Base-by-base conservation (phyloP, 2,329 filamentous ascomycete species). In the Malbranchea zuffiana region DNA sequence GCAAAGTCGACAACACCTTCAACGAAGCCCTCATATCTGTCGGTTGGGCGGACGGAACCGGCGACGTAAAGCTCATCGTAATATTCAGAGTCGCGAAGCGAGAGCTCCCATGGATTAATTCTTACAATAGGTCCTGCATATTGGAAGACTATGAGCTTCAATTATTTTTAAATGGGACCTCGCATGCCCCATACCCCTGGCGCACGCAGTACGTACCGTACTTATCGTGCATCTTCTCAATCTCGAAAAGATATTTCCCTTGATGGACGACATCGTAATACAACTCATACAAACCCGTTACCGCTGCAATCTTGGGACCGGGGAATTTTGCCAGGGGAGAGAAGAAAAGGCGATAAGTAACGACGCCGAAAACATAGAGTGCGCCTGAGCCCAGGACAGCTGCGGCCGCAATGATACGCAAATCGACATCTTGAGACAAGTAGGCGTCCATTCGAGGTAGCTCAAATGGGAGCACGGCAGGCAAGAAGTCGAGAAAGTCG, bases 151-250 rank as follows among this genome's bases (percentile, higher is more conserved):
- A n/a, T n/a, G n/a, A n/a, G n/a, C n/a, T n/a, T n/a, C n/a, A n/a
- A n/a, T n/a, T n/a, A n/a, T n/a, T n/a, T n/a, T n/a, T n/a, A n/a
- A n/a, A n/a, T n/a, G n/a, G n/a, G n/a, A n/a, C n/a, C n/a, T n/a
- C n/a, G n/a, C n/a, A n/a, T n/a, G n/a, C n/a, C n/a, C n/a, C n/a
- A n/a, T n/a, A n/a, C n/a, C n/a, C n/a, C n/a, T n/a, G n/a, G n/a
- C n/a, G n/a, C n/a, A n/a, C n/a, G n/a, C n/a, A n/a, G n/a, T n/a
- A n/a, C n/a, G 5, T 34, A 43, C 54, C 54, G 34, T 57, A 53
- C 42, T 49, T 46, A 33, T 51, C 35, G 39, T 55, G 50, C 45
- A 54, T 49, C n/a, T 44, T 41, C 18, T 52, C 44, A 23, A 53
- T 53, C 23, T 50, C 40, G 34, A 47, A 51, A 3, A 51, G 44